Evolutionary conservation across 169 alveolate species (phyloP), one percentile per base, ranked within the genome.

Genomic region (Cryptosporidium felis): DNA sequence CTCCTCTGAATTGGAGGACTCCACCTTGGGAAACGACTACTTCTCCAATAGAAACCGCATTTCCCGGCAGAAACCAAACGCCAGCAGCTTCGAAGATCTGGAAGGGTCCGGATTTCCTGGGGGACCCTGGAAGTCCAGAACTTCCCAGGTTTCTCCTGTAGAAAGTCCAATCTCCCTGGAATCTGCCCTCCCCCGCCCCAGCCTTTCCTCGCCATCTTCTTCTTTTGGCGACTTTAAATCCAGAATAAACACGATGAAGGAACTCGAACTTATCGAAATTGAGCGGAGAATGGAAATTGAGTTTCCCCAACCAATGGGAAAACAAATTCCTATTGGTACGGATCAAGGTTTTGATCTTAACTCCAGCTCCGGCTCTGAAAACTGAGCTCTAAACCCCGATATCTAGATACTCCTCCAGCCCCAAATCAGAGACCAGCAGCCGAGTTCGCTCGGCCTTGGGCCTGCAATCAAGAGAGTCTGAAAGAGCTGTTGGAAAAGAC

Each of bases 201-300:
- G 60, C 12, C 21, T 21, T 16, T 49, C 42, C 8, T 56, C 63
- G 12, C 9, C 32, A 28, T 56, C 63, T 6, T n/a, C n/a, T n/a
- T 56, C 63, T 28, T 28, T 56, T 26, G 63, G 32, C 8, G 12
- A 56, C 42, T 56, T 56, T 10, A 56, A 56, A 56, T 56, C 63
- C 44, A 56, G 63, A 56, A 0, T 42, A 4, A 56, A 56, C 23
- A 56, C 63, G 3, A 5, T 56, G 21, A 56, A 56, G 23, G 63
- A 56, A 28, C 63, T 56, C 14, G 63, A 56, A 56, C 26, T 56
- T 6, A 56, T 56, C 32, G 63, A 56, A 56, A 56, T 56, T 38
- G 63, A 56, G 42, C 26, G 63, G 8, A 56, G 23, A 1, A n/a
- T 56, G 23, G 63, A 56, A n/a, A 56, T 56, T 10, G 63, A 42